Evolutionary conservation across 2,329 filamentous ascomycete genomes (phyloP), one percentile per base, ranked within the genome.

Genomic region (Botrytis tulipae): DNA sequence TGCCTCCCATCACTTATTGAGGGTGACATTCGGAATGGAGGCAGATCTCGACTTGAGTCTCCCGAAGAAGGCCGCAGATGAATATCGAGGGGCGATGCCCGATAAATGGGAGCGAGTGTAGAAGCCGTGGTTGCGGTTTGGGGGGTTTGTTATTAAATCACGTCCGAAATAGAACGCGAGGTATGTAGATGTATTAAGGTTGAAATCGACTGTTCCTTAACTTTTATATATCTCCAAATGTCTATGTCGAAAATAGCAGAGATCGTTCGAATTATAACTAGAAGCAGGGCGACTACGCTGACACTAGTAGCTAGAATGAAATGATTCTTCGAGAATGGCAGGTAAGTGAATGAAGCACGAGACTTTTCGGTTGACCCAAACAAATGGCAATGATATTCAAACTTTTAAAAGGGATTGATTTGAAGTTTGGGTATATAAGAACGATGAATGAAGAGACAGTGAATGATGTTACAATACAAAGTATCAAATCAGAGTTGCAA

Each of bases 31-130:
- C 82, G 85, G 79, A 85, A 83, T 25, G 84, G 80, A 46, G 84
- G 82, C 79, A 86, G 82, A 77, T 86, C 83, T 70, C 84, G 83
- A 68, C 79, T 81, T 77, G 85, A 83, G 74, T 87, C 84, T 76
- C 86, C 83, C 76, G 86, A 86, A 51, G 84, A 83, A 76, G 85
- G 82, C 78, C 82, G 81, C 80, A 84, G 81, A 79, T 82, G 80
- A 73, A 57, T 57, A 57, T 86, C 87, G 81, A 88, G 85, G 85
- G 87, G 85, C 84, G 87, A 85, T 77, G 88, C 86, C 86, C 86
- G 84, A 80, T 87, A 89, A 74, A 75, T 73, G 73, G 86, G 85
- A 83, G 87, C 87, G 82, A 89, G 86, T 80, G 87, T 86, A 82
- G 86, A 89, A 84, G 87, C 85, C 85, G 86, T 88, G 79, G 76